Percentiles rank a stretch among this genome's conserved stretches.
phyloP scores from a whole-genome alignment of 2,329 filamentous ascomycete genomes.

The Nemania sp. region DNA sequence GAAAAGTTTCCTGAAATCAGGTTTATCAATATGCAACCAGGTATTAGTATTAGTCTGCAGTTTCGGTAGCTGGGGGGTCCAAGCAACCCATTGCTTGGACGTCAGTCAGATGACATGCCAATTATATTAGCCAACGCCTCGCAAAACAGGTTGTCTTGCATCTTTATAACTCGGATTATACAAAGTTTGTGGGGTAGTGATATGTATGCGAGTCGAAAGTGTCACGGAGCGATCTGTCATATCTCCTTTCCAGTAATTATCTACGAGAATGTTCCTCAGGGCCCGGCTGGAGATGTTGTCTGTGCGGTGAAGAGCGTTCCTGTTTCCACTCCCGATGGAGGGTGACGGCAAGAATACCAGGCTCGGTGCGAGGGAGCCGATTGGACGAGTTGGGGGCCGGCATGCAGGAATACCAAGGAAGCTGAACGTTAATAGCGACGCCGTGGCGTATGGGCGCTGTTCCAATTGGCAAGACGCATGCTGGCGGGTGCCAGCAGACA shows the following conservation, averaged over 20 bases:
- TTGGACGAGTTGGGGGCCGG: slow-evolving; percentile 1
- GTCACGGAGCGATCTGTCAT: neutral
- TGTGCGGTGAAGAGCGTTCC: neutral
- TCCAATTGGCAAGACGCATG: slow-evolving; percentile 13
- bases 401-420: slow-evolving; percentile 13
- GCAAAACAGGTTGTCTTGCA: neutral
- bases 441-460: slow-evolving; percentile 18
- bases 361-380: slow-evolving; percentile 7
- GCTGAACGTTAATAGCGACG: slow-evolving; percentile 13
- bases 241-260: neutral
- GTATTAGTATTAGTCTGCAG: neutral
- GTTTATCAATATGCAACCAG: too few relatives aligned
- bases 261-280: neutral
- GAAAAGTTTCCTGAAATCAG: neutral
- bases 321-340: slow-evolving; percentile 6
- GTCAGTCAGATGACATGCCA: neutral
- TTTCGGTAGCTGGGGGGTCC: slow-evolving; percentile 1
- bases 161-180: neutral
- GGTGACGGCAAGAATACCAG: slow-evolving; percentile 7
- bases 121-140: neutral
- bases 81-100: neutral
- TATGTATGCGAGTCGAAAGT: slow-evolving; percentile 3
- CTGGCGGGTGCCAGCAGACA: neutral
- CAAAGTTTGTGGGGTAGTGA: neutral
- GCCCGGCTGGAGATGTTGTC: neutral